Conservation (phyloP, 768 basidiomycete genomes). For the Serendipita sp. region DNA sequence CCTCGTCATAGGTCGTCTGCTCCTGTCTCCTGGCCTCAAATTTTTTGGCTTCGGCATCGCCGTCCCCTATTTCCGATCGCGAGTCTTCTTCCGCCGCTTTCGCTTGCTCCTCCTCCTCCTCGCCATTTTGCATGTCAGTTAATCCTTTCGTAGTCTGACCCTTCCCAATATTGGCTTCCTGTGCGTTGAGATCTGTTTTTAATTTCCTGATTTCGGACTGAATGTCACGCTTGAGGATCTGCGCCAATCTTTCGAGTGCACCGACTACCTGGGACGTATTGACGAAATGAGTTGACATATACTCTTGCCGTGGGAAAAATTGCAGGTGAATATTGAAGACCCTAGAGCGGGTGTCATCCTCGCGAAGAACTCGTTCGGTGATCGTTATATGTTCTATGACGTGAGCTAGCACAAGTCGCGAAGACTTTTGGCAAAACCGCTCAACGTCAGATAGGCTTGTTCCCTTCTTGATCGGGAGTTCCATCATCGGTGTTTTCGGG, state of each 20-base stretch:
- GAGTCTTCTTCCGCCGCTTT: constrained; percentile 34
- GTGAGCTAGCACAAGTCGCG: constrained; percentile 73
- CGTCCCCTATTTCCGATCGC: constrained; percentile 65
- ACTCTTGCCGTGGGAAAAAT: constrained; percentile 81
- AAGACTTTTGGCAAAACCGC: constrained; percentile 78
- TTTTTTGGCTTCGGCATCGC: constrained; percentile 69
- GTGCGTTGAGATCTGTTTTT: constrained; percentile 59
- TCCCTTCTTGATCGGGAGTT: constrained; percentile 48
- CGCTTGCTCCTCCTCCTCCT: constrained; percentile 35
- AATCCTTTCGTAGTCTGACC: constrained; percentile 38
- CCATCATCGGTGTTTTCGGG: constrained; percentile 97
- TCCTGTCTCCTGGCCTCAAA: constrained; percentile 54
- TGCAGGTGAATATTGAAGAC: constrained; percentile 65
- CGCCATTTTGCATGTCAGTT: constrained; percentile 36
- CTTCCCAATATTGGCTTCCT: constrained; percentile 71
- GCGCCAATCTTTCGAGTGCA: constrained; percentile 60
- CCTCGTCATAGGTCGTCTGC: constrained; percentile 61
- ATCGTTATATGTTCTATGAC: constrained; percentile 72
- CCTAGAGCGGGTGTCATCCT: constrained; percentile 54
- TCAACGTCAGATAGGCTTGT: constrained; percentile 41
- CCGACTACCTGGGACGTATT: constrained; percentile 54
- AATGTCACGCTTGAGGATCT: constrained; percentile 77
- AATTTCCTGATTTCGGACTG: constrained; percentile 71
- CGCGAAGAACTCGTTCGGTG: constrained; percentile 52
- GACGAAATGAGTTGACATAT: constrained; percentile 67